Percentiles rank a stretch among this genome's conserved stretches.
phyloP scores from a whole-genome alignment of 495 filamentous ascomycete species.

The Aspergillus heteromorphus region DNA sequence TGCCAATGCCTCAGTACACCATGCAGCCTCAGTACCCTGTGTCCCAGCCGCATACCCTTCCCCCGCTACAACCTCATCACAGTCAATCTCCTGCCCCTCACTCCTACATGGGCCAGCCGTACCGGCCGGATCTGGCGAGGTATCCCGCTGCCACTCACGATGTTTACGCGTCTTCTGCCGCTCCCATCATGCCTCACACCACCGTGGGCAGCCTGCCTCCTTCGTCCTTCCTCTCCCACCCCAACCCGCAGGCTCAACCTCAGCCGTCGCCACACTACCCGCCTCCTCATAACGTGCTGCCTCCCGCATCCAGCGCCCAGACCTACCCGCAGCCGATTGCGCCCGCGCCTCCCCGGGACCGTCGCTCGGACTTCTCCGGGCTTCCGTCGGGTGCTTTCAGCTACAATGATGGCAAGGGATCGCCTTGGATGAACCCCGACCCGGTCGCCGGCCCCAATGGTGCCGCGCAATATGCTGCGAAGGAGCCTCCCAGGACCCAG shows the following conservation, averaged over 20 bases:
- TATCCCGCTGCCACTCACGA: constrained; percentile 59
- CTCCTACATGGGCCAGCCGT: constrained; percentile 53
- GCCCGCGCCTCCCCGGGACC: constrained; percentile 58
- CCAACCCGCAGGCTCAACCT: constrained; percentile 49
- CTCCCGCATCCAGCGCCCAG: constrained; percentile 58
- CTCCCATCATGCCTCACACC: constrained; percentile 46
- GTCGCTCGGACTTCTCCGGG: constrained; percentile 46
- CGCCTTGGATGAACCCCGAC: constrained; percentile 35
- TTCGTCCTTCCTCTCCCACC: constrained; percentile 45
- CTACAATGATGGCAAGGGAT: constrained; percentile 41
- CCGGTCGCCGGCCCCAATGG: constrained; percentile 37
- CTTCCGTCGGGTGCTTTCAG: constrained; percentile 60
- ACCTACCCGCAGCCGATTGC: constrained; percentile 69
- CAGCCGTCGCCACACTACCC: constrained; percentile 54
- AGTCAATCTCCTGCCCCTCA: constrained; percentile 42
- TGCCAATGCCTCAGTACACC: constrained; percentile 46
- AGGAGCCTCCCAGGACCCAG: constrained; percentile 67
- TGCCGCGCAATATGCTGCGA: constrained; percentile 32
- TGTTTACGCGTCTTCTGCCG: constrained; percentile 46
- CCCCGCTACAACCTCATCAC: constrained; percentile 62
- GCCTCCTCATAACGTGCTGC: constrained; percentile 58
- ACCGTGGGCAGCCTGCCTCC: constrained; percentile 58
- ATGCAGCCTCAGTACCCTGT: constrained; percentile 55
- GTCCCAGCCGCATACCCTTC: constrained; percentile 62
- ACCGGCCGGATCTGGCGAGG: constrained; percentile 60